Percentiles rank a stretch among this genome's conserved stretches.
phyloP scores from a whole-genome alignment of 805 yeast genomes.

The Lipomyces spencermartinsiae region DNA sequence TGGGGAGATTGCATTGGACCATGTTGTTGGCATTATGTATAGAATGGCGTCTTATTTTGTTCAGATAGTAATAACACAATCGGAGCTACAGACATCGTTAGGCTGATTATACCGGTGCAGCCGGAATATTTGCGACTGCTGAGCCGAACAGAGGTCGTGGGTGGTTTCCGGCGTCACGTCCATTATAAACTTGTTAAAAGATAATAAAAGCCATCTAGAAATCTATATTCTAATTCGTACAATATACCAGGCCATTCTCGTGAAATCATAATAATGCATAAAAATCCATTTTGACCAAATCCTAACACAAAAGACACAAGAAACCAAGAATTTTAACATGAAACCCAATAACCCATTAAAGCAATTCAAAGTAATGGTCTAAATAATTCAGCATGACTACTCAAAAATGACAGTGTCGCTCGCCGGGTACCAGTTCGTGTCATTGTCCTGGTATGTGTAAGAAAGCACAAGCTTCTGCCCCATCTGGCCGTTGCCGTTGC shows the following conservation, averaged over 20 bases:
- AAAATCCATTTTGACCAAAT: not conserved
- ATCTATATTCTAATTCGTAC: not conserved
- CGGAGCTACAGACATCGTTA: no score
- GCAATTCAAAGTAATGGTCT: not conserved
- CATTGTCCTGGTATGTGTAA: conserved; percentile 31
- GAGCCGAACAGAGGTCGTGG: no score
- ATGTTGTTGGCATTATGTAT: not conserved
- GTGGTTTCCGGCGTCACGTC: no score
- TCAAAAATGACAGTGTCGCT: conserved; percentile 29
- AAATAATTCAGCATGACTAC: conserved; percentile 6
- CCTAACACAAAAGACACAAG: not conserved
- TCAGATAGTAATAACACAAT: no score
- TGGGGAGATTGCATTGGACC: not conserved
- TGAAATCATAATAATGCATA: not conserved
- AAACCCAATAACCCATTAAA: not conserved
- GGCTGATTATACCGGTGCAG: no score
- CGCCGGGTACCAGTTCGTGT: conserved; percentile 28
- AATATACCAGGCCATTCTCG: not conserved
- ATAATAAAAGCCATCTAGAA: not conserved
- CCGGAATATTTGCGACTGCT: no score
- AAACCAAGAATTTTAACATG: not conserved
- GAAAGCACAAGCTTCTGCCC: conserved; percentile 29
- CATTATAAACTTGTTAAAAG: no score
- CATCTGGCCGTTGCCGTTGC: not conserved
- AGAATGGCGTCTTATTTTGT: no score